Percentiles rank a stretch among this genome's conserved stretches.
Evolutionary conservation across 495 filamentous ascomycete species (phyloP).

Genomic region (Aspergillus leporis): DNA sequence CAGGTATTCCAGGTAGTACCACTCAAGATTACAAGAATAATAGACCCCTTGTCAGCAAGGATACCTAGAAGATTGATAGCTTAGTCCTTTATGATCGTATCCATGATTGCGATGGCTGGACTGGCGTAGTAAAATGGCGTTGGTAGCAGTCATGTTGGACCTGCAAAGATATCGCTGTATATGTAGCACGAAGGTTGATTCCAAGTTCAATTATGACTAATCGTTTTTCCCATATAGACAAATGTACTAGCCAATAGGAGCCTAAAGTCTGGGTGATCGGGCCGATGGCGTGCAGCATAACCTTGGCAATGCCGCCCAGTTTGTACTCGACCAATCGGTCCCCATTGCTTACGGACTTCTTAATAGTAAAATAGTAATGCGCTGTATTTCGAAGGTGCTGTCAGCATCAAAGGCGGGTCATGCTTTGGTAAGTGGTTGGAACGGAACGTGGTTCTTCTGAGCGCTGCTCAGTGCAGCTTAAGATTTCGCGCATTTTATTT

Average conservation of each 20-base stretch:
- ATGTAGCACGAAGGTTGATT: slow-evolving; percentile 23
- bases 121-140: slow-evolving; percentile 25
- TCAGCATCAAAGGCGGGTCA: slow-evolving; percentile 20
- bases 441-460: slow-evolving; percentile 7
- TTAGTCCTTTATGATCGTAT: slow-evolving; percentile 25
- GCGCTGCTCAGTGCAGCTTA: slow-evolving; percentile 17
- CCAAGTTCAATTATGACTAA: slow-evolving; percentile 26
- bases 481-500: slow-evolving; percentile 12
- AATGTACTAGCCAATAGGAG: slow-evolving; percentile 24
- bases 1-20: slow-evolving; percentile 20
- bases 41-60: slow-evolving; percentile 26
- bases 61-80: slow-evolving; percentile 26
- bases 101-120: slow-evolving; percentile 27
- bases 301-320: slow-evolving; percentile 28
- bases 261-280: slow-evolving; percentile 25
- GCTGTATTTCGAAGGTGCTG: slow-evolving; percentile 19
- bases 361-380: slow-evolving; percentile 17
- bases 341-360: slow-evolving; percentile 16
- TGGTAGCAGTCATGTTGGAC: slow-evolving; percentile 25
- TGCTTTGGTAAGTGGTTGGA: slow-evolving; percentile 22
- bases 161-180: slow-evolving; percentile 13
- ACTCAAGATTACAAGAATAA: slow-evolving; percentile 21
- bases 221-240: slow-evolving; percentile 18
- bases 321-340: slow-evolving; percentile 26
- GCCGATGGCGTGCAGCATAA: slow-evolving; percentile 24